Base-by-base conservation (phyloP, 371 early-diverging fungal species). In the Mortierella sp. region DNA sequence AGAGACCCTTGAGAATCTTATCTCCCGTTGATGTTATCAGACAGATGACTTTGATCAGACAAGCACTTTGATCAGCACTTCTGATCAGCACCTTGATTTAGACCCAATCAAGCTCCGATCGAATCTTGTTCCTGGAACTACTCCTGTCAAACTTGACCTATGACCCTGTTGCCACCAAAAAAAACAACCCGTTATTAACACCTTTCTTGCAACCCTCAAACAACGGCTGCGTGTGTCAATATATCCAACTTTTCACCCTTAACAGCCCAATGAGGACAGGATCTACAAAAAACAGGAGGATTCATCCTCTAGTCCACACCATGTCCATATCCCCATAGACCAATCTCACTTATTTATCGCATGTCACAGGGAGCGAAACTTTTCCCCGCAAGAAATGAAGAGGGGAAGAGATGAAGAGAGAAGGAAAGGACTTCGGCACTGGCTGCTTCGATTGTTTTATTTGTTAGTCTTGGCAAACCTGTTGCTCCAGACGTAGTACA, bases 51-150 rank as follows among this genome's bases (percentile, higher is more conserved):
- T 58, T 14, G 58, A 58, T 58, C 61, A 31, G 34, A 48, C n/a
- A 7, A 5, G 4, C 48, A 7, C 37, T 29, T 31, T 34, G 19
- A 34, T 58, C 7, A 16, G 64, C 9, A 13, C 43, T 3, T n/a
- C 13, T 41, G 40, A 64, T 64, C 65, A 64, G 47, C 47, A 45
- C 11, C 47, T 11, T 9, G 47, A 19, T 45, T 19, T 9, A 19
- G 47, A 45, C 11, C 47, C 9, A 45, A n/a, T n/a, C n/a, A n/a
- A n/a, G 37, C 61, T 58, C 61, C 61, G 61, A 58, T 58, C 61
- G 61, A 58, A 58, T 58, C 61, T 34, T 58, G 34, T 58, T 58
- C 34, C 61, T 58, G 61, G 16, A 58, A 31, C 0, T 58, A 31
- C 0, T 58, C 34, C 24, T 26, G 29, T 47, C 14, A 53, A 1